Conservation (phyloP, 2,329 filamentous ascomycete species). For the Venturia nashicola region DNA sequence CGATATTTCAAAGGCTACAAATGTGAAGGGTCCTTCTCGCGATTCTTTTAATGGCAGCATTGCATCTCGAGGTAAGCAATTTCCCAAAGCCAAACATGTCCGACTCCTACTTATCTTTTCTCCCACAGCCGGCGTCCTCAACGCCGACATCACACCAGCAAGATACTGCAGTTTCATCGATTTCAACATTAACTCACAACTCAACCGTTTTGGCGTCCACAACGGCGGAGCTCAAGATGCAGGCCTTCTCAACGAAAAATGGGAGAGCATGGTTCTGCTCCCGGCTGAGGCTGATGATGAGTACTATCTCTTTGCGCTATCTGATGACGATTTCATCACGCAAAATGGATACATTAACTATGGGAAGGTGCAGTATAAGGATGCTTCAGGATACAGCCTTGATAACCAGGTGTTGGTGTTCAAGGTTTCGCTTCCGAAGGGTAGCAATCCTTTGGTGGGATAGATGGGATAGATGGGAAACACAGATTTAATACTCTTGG, state of each 20-base stretch:
- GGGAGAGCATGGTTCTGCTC: constrained; percentile 56
- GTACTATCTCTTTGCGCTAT: constrained; percentile 56
- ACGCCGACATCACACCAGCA: constrained; percentile 42
- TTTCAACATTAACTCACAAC: constrained; percentile 53
- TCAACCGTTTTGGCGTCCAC: constrained; percentile 53
- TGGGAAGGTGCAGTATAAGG: constrained; percentile 43
- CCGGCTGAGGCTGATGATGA: constrained; percentile 42
- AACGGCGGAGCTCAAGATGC: constrained; percentile 52
- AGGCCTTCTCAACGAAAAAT: constrained; percentile 60
- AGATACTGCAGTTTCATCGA: constrained; percentile 55
- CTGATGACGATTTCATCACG: constrained; percentile 66
- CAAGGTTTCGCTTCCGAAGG: constrained; percentile 38
- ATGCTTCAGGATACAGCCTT: constrained; percentile 44
- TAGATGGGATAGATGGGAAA: no score
- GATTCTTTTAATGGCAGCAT: constrained; percentile 20
- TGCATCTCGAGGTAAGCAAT: constrained; percentile 9
- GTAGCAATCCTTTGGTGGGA: constrained; percentile 10
- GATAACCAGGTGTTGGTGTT: constrained; percentile 54
- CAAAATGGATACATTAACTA: constrained; percentile 53
- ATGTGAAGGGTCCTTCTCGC: constrained; percentile 38
- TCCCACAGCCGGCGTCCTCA: constrained; percentile 38
- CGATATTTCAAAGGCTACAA: constrained; percentile 48
- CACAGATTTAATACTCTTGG: no score
- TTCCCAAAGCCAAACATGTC: constrained; percentile 20
- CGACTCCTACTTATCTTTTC: constrained; percentile 30